phyloP scores from a whole-genome alignment of 164 flowering plant species.

The Stephania yunnanensis region DNA sequence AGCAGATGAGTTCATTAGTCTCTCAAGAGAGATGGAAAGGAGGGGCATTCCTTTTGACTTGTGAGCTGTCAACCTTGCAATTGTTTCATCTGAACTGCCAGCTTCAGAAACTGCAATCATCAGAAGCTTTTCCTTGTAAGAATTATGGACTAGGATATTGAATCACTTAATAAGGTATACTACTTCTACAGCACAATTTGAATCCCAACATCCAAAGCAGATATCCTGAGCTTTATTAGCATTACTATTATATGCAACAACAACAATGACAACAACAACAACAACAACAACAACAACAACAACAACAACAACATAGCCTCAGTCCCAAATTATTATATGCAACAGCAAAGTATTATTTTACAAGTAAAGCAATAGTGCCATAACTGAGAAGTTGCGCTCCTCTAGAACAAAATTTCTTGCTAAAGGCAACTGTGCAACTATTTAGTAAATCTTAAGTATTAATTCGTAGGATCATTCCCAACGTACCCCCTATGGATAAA shows the following conservation, averaged over 20 bases:
- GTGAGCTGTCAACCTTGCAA: conserved; percentile 70
- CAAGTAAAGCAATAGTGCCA: too few species aligned
- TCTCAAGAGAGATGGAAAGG: conserved; percentile 47
- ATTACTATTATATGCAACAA: neutral
- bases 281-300: too few species aligned
- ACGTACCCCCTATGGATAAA: too few species aligned
- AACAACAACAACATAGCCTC: too few species aligned
- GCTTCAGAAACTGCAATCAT: neutral
- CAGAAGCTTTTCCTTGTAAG: neutral
- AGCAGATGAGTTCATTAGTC: conserved; percentile 47
- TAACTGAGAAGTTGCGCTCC: too few species aligned
- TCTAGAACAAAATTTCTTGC: too few species aligned
- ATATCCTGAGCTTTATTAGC: neutral
- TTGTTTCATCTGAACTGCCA: conserved; percentile 35
- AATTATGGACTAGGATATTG: neutral
- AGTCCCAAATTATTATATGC: neutral
- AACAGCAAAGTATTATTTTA: too few species aligned
- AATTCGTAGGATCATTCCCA: too few species aligned
- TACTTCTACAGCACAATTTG: neutral
- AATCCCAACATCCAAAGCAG: neutral
- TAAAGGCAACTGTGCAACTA: too few species aligned
- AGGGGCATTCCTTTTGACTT: conserved; percentile 86
- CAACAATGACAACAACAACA: too few species aligned
- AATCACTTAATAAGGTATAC: neutral
- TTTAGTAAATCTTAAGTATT: too few species aligned